A percentile compares a stretch with the other conserved stretches of the same genome.
Evolutionary conservation across 2,329 filamentous ascomycete genomes (phyloP).

Genomic region (Pseudogymnoascus destructans): DNA sequence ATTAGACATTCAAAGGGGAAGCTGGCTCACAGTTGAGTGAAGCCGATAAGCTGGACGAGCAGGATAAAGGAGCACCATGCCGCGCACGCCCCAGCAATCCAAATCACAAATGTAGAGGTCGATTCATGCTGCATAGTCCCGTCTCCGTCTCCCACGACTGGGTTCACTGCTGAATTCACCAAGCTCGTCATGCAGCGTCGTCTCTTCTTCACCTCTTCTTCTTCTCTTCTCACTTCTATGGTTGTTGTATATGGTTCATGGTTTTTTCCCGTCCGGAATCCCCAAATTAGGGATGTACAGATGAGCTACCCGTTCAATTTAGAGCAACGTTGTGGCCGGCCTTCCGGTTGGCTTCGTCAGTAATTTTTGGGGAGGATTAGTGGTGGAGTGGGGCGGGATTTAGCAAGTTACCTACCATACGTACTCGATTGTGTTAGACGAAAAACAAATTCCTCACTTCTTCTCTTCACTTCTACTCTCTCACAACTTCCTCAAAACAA

Average conservation of each 20-base stretch:
- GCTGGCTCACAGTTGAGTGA: constrained; percentile 37
- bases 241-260: constrained; percentile 6
- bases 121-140: constrained; percentile 7
- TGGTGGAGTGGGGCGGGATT: neutral
- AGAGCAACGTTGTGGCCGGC: neutral
- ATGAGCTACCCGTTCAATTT: constrained; percentile 1
- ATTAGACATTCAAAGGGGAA: constrained; percentile 15
- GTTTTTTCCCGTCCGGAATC: neutral
- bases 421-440: neutral
- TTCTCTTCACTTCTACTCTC: constrained; percentile 2
- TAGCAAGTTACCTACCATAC: neutral
- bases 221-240: neutral
- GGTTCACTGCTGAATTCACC: neutral
- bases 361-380: neutral
- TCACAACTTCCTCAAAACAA: constrained; percentile 9
- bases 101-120: constrained; percentile 16
- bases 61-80: constrained; percentile 41
- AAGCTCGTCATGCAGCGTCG: neutral
- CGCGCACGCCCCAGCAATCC: constrained; percentile 35
- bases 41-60: constrained; percentile 42
- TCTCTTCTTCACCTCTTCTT: neutral
- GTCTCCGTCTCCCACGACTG: neutral
- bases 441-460: constrained; percentile 8
- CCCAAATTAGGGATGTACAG: neutral
- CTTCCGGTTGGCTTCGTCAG: constrained; percentile 7